Conservation (phyloP, 805 yeast genomes). For the Myxozyma nipponensis region DNA sequence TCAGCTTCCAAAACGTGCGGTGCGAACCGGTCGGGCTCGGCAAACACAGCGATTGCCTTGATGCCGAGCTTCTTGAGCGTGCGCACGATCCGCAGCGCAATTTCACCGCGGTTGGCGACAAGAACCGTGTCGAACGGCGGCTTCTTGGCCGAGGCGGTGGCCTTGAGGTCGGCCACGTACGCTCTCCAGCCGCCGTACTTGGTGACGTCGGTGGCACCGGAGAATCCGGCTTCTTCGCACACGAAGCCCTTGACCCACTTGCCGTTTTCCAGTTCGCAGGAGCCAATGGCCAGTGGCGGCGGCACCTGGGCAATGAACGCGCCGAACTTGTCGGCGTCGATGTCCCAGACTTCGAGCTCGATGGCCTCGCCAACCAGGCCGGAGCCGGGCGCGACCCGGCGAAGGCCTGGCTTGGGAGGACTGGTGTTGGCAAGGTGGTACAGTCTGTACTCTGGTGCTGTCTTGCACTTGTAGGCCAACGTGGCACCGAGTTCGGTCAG, state of each 20-base stretch:
- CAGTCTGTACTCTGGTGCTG: slow-evolving; percentile 66
- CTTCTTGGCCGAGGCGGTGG: slow-evolving; percentile 37
- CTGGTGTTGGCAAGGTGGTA: slow-evolving; percentile 73
- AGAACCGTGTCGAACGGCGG: slow-evolving; percentile 48
- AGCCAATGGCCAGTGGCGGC: slow-evolving; percentile 91
- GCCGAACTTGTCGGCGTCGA: slow-evolving; percentile 77
- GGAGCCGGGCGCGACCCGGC: slow-evolving; percentile 42
- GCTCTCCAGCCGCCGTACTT: slow-evolving; percentile 82
- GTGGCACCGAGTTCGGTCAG: slow-evolving; percentile 76
- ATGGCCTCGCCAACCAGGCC: slow-evolving; percentile 42
- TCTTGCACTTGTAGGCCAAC: slow-evolving; percentile 59
- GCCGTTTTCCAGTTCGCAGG: slow-evolving; percentile 77
- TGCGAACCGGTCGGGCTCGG: slow-evolving; percentile 85
- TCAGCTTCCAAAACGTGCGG: slow-evolving; percentile 84
- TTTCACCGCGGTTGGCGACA: slow-evolving; percentile 96
- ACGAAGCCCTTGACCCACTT: slow-evolving; percentile 88
- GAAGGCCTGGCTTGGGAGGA: slow-evolving; percentile 91
- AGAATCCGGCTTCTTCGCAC: slow-evolving; percentile 87
- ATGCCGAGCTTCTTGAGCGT: slow-evolving; percentile 80
- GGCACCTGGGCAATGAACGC: slow-evolving; percentile 84
- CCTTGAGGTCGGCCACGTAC: slow-evolving; percentile 53
- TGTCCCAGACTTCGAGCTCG: slow-evolving; percentile 75
- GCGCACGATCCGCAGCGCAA: slow-evolving; percentile 89
- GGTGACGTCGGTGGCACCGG: slow-evolving; percentile 79
- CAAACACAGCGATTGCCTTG: slow-evolving; percentile 79